Evolutionary conservation across 768 basidiomycete genomes (phyloP).

Genomic region (Lactarius hatsudake): DNA sequence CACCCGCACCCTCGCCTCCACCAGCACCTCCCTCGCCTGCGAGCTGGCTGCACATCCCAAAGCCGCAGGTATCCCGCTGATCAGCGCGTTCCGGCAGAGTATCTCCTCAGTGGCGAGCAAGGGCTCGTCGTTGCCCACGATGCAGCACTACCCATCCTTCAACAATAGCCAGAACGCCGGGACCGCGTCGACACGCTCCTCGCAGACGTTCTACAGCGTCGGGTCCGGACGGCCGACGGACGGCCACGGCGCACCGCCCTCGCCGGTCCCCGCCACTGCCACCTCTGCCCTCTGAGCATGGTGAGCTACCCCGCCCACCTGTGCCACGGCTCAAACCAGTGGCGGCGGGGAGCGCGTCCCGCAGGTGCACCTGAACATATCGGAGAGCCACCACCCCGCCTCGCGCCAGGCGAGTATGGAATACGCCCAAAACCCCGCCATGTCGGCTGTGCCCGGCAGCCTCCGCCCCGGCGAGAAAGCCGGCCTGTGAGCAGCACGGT

Average conservation of each 20-base stretch:
- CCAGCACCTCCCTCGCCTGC: slow-evolving; percentile 13
- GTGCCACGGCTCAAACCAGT: slow-evolving; percentile 8
- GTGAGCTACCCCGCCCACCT: slow-evolving; percentile 12
- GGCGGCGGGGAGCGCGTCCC: slow-evolving; percentile 20
- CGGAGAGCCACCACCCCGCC: background rate
- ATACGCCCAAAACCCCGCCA: slow-evolving; percentile 5
- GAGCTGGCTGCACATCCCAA: slow-evolving; percentile 28
- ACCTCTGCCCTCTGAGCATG: slow-evolving; percentile 9
- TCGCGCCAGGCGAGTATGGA: slow-evolving; percentile 26
- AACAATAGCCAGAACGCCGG: slow-evolving; percentile 4
- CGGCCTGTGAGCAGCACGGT: slow-evolving; percentile 18
- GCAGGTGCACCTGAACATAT: slow-evolving; percentile 1
- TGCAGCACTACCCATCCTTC: slow-evolving; percentile 28
- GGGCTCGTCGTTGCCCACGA: slow-evolving; percentile 19
- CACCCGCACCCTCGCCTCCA: background rate
- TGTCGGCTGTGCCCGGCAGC: slow-evolving; percentile 2
- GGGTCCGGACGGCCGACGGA: slow-evolving; percentile 1
- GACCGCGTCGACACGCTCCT: slow-evolving; percentile 14
- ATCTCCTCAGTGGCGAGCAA: slow-evolving; percentile 17
- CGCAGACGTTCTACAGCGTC: slow-evolving; percentile 22
- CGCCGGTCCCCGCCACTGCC: background rate
- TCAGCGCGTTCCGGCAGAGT: slow-evolving; percentile 26
- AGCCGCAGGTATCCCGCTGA: slow-evolving; percentile 20
- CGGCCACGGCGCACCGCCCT: background rate
- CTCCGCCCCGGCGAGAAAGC: background rate